Percentiles rank a stretch among this genome's conserved stretches.
These are phyloP conservation scores for Chiua virens DNA, from an alignment of 768 basidiomycete species.

Conservation along the genomic window DNA sequence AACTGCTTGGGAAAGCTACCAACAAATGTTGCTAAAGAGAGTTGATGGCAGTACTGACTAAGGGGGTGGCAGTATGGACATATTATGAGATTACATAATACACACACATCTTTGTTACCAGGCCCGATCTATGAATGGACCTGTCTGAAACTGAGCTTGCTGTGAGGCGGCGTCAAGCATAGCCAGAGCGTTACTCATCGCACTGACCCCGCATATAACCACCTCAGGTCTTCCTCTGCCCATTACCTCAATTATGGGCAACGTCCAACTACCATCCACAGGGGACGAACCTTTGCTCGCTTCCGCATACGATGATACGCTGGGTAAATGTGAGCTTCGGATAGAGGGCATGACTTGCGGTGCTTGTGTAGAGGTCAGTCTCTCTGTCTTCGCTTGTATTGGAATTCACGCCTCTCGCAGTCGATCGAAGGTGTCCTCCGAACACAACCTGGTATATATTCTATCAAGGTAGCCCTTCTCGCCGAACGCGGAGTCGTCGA, in stretches of 20 bases:
- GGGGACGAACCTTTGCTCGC: slow-evolving; percentile 24
- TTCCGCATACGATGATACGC: slow-evolving; percentile 16
- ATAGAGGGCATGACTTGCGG: slow-evolving; percentile 93
- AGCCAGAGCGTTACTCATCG: not conserved
- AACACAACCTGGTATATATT: slow-evolving; percentile 84
- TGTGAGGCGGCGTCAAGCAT: not conserved
- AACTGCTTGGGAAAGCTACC: slow-evolving; percentile 77
- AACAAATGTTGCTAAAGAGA: slow-evolving; percentile 63
- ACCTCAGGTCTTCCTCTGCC: not conserved
- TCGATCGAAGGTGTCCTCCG: slow-evolving; percentile 84
- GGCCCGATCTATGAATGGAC: not conserved
- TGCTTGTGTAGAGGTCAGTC: slow-evolving; percentile 79
- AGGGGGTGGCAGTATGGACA: not conserved
- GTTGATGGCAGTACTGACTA: not conserved
- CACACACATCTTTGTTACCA: not conserved
- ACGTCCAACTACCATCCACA: slow-evolving; percentile 15
- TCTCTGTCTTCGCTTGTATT: not conserved
- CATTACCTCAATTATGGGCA: slow-evolving; percentile 7
- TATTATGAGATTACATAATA: slow-evolving; percentile 11
- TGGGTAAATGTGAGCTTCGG: slow-evolving; percentile 70
- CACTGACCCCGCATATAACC: too few relatives aligned
- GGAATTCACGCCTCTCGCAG: slow-evolving; percentile 33
- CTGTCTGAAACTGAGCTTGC: slow-evolving; percentile 7
- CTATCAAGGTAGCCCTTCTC: slow-evolving; percentile 92
- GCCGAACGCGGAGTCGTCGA: slow-evolving; percentile 92